phyloP scores from a whole-genome alignment of 1,139 yeast genomes.

The Torulaspora globosa region DNA sequence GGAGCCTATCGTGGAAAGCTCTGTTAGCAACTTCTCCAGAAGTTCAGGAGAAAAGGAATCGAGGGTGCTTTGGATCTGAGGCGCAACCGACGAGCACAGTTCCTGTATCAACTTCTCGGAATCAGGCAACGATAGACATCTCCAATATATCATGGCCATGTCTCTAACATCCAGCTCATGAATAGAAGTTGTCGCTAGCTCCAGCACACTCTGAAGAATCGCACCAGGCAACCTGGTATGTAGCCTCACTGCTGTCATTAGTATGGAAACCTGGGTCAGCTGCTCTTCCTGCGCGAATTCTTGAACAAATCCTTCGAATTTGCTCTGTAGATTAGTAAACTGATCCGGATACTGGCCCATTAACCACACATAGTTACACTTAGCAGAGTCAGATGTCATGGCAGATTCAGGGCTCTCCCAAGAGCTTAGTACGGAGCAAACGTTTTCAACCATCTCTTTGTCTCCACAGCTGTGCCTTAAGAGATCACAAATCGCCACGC shows the following conservation, averaged over 20 bases:
- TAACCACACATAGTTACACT: slow-evolving; percentile 67
- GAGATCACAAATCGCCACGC: slow-evolving; percentile 71
- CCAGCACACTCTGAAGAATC: slow-evolving; percentile 66
- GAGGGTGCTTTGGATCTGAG: slow-evolving; percentile 68
- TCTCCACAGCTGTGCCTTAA: slow-evolving; percentile 75
- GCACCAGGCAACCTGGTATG: slow-evolving; percentile 41
- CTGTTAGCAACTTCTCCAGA: slow-evolving; percentile 64
- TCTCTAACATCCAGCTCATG: slow-evolving; percentile 93
- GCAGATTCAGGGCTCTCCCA: slow-evolving; percentile 31
- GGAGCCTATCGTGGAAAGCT: slow-evolving; percentile 80
- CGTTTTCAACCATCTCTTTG: slow-evolving; percentile 23
- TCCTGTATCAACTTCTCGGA: slow-evolving; percentile 29
- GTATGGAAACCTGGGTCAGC: slow-evolving; percentile 66
- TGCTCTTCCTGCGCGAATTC: slow-evolving; percentile 72
- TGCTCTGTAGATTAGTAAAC: slow-evolving; percentile 51
- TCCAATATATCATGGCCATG: slow-evolving; percentile 92
- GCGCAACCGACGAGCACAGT: slow-evolving; percentile 48
- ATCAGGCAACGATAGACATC: slow-evolving; percentile 65
- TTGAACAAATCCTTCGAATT: slow-evolving; percentile 49
- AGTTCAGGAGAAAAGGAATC: slow-evolving; percentile 66
- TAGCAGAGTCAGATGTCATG: slow-evolving; percentile 32
- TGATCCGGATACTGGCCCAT: slow-evolving; percentile 82
- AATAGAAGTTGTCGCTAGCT: slow-evolving; percentile 71
- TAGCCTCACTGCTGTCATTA: slow-evolving; percentile 79
- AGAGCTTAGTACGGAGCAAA: slow-evolving; percentile 30